phyloP scores from a whole-genome alignment of 257 asterid species.

The Cinchona pubescens region DNA sequence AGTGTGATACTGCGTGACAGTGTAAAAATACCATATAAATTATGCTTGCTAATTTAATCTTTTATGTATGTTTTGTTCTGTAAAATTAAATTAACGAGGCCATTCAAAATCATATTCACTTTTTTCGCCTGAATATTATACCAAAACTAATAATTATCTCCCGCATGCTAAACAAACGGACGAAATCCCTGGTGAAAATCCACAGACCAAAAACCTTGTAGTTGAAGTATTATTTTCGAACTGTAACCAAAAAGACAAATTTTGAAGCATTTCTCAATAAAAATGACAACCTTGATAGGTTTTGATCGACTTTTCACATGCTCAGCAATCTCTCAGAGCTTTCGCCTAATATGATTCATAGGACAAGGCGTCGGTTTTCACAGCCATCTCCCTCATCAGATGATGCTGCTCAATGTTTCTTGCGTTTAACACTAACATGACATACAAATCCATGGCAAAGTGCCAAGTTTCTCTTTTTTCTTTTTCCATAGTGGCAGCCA shows the following conservation, averaged over 20 bases:
- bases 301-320: neutral
- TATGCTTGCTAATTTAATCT: no score
- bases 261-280: conserved; percentile 28
- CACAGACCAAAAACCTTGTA: neutral
- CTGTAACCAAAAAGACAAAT: conserved; percentile 23
- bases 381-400: neutral
- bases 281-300: neutral
- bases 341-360: neutral
- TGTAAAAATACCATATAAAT: no score
- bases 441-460: neutral
- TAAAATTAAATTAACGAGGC: no score
- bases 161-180: neutral
- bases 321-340: neutral
- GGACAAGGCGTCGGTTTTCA: conserved; percentile 9
- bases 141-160: no score
- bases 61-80: no score
- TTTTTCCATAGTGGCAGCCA: no score
- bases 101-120: no score
- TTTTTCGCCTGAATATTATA: no score
- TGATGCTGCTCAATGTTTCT: neutral
- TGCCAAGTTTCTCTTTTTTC: no score
- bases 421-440: neutral
- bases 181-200: neutral
- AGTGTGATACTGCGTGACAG: no score
- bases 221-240: neutral